Evolutionary conservation across 169 alveolate genomes (phyloP).

Genomic region (Toxoplasma gondii): DNA sequence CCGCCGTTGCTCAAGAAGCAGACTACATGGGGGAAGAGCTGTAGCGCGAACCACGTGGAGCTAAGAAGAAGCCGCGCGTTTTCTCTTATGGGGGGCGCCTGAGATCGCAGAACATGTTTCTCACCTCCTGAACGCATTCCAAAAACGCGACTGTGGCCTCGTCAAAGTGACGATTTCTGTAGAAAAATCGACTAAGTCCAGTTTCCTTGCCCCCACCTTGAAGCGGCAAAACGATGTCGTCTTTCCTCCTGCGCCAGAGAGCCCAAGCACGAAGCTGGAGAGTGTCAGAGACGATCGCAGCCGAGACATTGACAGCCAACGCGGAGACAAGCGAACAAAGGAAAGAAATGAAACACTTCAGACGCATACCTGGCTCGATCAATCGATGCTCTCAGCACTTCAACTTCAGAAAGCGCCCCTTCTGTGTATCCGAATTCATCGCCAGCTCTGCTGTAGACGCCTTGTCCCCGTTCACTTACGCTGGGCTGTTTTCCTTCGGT

Average conservation of each 20-base stretch:
- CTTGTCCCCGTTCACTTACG: too few species aligned
- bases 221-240: slow-evolving; percentile 56
- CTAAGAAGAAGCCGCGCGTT: too few species aligned
- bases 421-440: too few species aligned
- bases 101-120: background rate
- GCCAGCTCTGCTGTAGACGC: too few species aligned
- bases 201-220: slow-evolving; percentile 67
- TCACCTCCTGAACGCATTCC: slow-evolving; percentile 59
- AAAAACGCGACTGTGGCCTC: slow-evolving; percentile 65
- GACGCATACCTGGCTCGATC: too few species aligned
- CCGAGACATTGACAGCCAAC: background rate
- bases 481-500: too few species aligned
- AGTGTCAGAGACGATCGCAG: background rate
- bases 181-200: slow-evolving; percentile 66
- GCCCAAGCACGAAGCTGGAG: background rate
- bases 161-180: slow-evolving; percentile 60
- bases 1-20: too few species aligned
- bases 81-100: too few species aligned
- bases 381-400: too few species aligned
- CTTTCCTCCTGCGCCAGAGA: slow-evolving; percentile 52
- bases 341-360: background rate
- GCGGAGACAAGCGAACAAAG: background rate
- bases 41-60: too few species aligned
- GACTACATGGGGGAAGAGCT: too few species aligned
- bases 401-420: too few species aligned